Percentiles rank a stretch among this genome's conserved stretches.
These are phyloP conservation scores for Cladosporium sp. DNA, from an alignment of 2,329 filamentous ascomycete species.

Conservation along the genomic window DNA sequence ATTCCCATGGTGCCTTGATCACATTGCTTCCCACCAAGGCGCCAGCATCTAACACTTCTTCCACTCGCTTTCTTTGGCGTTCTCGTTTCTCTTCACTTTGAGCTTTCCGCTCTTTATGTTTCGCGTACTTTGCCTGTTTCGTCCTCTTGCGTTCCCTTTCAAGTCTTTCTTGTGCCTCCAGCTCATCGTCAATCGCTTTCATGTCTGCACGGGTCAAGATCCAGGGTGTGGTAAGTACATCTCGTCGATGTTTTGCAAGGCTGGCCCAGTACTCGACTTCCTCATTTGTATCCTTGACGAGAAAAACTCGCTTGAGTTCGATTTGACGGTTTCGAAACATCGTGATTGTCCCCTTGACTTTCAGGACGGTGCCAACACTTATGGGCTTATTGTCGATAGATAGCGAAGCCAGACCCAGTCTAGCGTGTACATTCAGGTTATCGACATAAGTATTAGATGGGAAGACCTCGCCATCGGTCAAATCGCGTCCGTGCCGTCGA, in stretches of 20 bases:
- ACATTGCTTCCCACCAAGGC: conserved; percentile 31
- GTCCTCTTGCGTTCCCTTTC: conserved; percentile 31
- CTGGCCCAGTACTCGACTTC: conserved; percentile 53
- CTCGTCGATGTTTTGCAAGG: conserved; percentile 45
- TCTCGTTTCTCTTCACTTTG: conserved; percentile 36
- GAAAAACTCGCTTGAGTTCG: conserved; percentile 49
- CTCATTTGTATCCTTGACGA: conserved; percentile 49
- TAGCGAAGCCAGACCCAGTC: conserved; percentile 42
- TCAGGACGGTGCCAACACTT: conserved; percentile 49
- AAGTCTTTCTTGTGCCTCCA: conserved; percentile 32
- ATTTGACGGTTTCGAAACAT: conserved; percentile 52
- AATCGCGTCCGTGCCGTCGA: conserved; percentile 26
- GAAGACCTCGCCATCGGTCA: conserved; percentile 16
- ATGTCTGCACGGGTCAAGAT: conserved; percentile 42
- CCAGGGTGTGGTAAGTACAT: conserved; percentile 53
- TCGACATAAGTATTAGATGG: conserved; percentile 32
- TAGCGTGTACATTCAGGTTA: conserved; percentile 36
- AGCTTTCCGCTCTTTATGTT: conserved; percentile 32
- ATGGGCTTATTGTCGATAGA: conserved; percentile 33
- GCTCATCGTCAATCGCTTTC: conserved; percentile 37
- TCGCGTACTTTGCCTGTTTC: conserved; percentile 31
- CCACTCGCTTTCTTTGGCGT: conserved; percentile 32
- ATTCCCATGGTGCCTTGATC: conserved; percentile 19
- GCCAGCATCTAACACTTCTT: conserved; percentile 40
- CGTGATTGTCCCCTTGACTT: conserved; percentile 54